A percentile compares a stretch with the other conserved stretches of the same genome.
Conservation (phyloP, 2,329 filamentous ascomycete species). For the Huntiella omanensis region DNA sequence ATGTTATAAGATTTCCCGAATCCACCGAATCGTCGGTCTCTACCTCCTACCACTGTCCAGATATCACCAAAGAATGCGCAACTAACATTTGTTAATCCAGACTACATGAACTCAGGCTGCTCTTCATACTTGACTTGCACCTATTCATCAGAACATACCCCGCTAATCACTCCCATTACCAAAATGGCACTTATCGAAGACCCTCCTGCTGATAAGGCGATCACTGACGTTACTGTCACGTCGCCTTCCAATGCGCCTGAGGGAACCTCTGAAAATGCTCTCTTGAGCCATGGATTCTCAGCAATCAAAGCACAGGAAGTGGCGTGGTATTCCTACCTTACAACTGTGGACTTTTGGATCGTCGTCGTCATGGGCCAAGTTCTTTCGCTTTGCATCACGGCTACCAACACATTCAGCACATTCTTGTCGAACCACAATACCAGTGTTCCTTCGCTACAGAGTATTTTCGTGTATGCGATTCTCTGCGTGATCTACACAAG, state of each 20-base stretch:
- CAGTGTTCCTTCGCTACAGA: constrained; percentile 87
- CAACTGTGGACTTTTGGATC: constrained; percentile 73
- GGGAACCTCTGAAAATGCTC: constrained; percentile 17
- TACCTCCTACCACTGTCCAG: too few species aligned
- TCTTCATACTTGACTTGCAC: not conserved
- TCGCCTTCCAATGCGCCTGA: constrained; percentile 2
- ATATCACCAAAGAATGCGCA: too few species aligned
- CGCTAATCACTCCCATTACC: not conserved
- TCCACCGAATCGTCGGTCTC: too few species aligned
- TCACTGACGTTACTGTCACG: not conserved
- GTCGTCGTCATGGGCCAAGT: constrained; percentile 66
- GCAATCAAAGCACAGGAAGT: constrained; percentile 33
- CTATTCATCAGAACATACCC: not conserved
- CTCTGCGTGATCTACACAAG: constrained; percentile 66
- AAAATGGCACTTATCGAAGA: not conserved
- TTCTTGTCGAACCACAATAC: constrained; percentile 48
- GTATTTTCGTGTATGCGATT: constrained; percentile 82
- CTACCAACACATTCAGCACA: constrained; percentile 75
- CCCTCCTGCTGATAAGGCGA: constrained; percentile 7
- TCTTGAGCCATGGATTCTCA: constrained; percentile 32
- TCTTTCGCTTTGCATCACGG: constrained; percentile 75
- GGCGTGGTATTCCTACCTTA: constrained; percentile 55
- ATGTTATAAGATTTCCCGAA: too few species aligned
- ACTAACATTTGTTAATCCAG: not conserved
- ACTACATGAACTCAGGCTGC: not conserved